These are phyloP conservation scores for Aegilops tauschii DNA, from an alignment of 176 grass and related monocot genomes.

Conservation along the genomic window DNA sequence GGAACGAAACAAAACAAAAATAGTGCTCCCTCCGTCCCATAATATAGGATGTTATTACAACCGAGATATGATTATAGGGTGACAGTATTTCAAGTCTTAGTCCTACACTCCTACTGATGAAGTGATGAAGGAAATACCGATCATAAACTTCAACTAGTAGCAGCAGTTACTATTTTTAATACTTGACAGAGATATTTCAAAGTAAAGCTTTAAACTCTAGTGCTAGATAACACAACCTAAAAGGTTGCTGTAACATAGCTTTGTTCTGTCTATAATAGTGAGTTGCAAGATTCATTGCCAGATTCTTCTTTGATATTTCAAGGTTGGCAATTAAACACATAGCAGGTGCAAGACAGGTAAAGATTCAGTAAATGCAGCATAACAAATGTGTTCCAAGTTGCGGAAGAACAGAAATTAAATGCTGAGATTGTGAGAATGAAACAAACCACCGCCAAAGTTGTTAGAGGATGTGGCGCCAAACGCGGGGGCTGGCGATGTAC, in stretches of 20 bases:
- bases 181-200: constrained; percentile 6
- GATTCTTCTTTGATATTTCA: not conserved
- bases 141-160: constrained; percentile 5
- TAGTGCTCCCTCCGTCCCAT: not conserved
- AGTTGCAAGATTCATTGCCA: not conserved
- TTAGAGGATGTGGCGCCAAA: constrained; percentile 55
- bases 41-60: no score
- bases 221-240: not conserved
- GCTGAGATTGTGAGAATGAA: not conserved
- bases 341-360: not conserved
- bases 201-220: not conserved
- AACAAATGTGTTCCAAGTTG: not conserved
- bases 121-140: not conserved
- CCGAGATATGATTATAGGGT: not conserved
- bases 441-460: constrained; percentile 48
- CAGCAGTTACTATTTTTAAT: not conserved
- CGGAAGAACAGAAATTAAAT: not conserved
- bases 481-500: constrained; percentile 33
- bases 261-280: not conserved
- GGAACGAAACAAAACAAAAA: not conserved
- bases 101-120: not conserved
- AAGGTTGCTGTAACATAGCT: not conserved
- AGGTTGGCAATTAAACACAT: not conserved
- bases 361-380: not conserved
- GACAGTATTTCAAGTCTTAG: not conserved